Evolutionary conservation across 768 basidiomycete genomes (phyloP).

Genomic region (Naganishia randhawae): DNA sequence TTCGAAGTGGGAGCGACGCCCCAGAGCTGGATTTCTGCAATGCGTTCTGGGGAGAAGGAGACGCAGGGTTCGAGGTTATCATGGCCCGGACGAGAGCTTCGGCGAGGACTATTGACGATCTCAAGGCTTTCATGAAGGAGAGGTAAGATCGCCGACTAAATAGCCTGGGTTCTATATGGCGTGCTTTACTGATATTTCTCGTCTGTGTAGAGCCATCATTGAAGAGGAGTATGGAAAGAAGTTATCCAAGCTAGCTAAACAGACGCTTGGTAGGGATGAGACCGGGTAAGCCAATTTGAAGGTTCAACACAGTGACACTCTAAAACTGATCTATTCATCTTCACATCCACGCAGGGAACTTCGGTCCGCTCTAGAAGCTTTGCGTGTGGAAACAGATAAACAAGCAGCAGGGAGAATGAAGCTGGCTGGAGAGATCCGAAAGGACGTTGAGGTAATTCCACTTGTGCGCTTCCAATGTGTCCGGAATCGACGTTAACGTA

Average conservation of each 20-base stretch:
- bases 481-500: not conserved
- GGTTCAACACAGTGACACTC: not conserved
- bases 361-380: conserved; percentile 70
- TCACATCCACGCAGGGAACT: conserved; percentile 61
- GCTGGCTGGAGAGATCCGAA: conserved; percentile 72
- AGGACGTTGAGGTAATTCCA: conserved; percentile 67
- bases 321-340: not conserved
- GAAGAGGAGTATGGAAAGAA: conserved; percentile 95
- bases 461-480: not conserved
- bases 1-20: conserved; percentile 12
- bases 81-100: conserved; percentile 82
- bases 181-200: not conserved
- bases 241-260: conserved; percentile 71
- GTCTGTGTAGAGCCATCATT: conserved; percentile 65
- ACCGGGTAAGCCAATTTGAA: conserved; percentile 68
- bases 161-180: not conserved
- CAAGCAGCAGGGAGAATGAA: conserved; percentile 70
- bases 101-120: conserved; percentile 78
- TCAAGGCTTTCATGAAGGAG: conserved; percentile 87
- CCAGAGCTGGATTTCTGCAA: conserved; percentile 79
- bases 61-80: conserved; percentile 85
- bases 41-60: conserved; percentile 85
- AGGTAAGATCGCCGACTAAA: conserved; percentile 61
- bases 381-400: conserved; percentile 77
- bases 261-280: conserved; percentile 77